These are phyloP conservation scores for Entomophthora muscae DNA, from an alignment of 371 early-diverging fungal species.

Conservation along the genomic window DNA sequence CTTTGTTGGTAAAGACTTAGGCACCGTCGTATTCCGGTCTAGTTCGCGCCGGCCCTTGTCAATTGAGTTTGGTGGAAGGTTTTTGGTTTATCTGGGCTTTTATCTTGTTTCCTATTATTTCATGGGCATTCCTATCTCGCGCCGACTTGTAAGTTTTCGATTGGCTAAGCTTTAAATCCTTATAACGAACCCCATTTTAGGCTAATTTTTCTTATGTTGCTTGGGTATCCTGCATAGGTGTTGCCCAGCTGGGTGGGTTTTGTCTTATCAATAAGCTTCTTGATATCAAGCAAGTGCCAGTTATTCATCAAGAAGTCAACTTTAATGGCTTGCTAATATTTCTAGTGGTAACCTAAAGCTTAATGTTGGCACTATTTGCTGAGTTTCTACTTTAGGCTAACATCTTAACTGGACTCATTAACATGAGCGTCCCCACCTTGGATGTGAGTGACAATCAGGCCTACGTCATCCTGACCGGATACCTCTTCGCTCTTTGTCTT, in stretches of 20 bases:
- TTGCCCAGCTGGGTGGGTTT: constrained; percentile 28
- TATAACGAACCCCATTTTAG: constrained; percentile 19
- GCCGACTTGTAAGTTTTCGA: constrained; percentile 34
- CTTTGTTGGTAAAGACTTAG: constrained; percentile 46
- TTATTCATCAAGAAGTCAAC: constrained; percentile 50
- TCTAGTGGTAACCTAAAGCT: constrained; percentile 53
- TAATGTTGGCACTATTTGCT: too few relatives aligned
- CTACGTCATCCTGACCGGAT: constrained; percentile 25
- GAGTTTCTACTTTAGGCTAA: constrained; percentile 56
- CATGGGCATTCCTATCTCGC: constrained; percentile 30
- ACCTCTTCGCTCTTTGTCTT: constrained; percentile 12
- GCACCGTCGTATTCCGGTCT: constrained; percentile 28
- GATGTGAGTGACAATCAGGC: constrained; percentile 23
- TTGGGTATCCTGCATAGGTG: constrained; percentile 52
- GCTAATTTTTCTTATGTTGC: constrained; percentile 57
- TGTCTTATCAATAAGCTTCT: constrained; percentile 28
- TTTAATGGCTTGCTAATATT: constrained; percentile 65
- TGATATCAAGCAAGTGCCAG: constrained; percentile 20
- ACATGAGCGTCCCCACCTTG: constrained; percentile 52
- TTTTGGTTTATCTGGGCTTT: constrained; percentile 17
- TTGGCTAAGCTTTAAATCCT: not conserved
- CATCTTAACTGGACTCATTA: constrained; percentile 62
- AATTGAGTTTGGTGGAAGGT: constrained; percentile 19
- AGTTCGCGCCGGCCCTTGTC: constrained; percentile 23
- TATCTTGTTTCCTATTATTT: constrained; percentile 22